phyloP scores from a whole-genome alignment of 805 yeast genomes.

The Kazachstania africana region DNA sequence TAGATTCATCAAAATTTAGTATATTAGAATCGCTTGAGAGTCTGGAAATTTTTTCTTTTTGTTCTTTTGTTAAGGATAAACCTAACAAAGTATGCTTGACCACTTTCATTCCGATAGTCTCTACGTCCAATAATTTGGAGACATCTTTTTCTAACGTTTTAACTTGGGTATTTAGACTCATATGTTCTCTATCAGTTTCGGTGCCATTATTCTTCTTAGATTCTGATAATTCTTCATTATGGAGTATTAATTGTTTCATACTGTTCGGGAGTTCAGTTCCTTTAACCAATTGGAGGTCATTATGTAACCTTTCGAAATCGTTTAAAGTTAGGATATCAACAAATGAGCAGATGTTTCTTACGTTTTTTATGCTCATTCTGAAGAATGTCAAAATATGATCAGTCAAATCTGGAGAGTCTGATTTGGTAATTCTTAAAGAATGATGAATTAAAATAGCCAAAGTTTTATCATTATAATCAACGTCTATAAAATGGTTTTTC shows the following conservation, averaged over 20 bases:
- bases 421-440: conserved; percentile 20
- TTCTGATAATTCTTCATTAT: background rate
- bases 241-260: conserved; percentile 5
- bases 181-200: background rate
- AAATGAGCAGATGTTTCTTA: conserved; percentile 12
- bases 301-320: conserved; percentile 29
- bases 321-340: conserved; percentile 19
- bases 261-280: conserved; percentile 17
- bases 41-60: conserved; percentile 22
- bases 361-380: conserved; percentile 11
- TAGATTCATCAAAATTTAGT: conserved; percentile 13
- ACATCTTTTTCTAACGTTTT: conserved; percentile 42
- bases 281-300: conserved; percentile 24
- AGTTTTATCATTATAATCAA: conserved; percentile 42
- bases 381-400: conserved; percentile 10
- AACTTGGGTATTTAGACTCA: conserved; percentile 17
- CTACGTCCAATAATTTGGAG: conserved; percentile 50
- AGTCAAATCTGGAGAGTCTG: too few species aligned
- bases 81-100: conserved; percentile 65
- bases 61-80: conserved; percentile 25
- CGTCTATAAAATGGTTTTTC: conserved; percentile 26
- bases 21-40: conserved; percentile 30
- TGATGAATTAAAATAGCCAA: conserved; percentile 47
- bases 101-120: conserved; percentile 65
- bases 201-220: background rate